phyloP scores from a whole-genome alignment of 805 yeast genomes.

The Yarrowia sp. region DNA sequence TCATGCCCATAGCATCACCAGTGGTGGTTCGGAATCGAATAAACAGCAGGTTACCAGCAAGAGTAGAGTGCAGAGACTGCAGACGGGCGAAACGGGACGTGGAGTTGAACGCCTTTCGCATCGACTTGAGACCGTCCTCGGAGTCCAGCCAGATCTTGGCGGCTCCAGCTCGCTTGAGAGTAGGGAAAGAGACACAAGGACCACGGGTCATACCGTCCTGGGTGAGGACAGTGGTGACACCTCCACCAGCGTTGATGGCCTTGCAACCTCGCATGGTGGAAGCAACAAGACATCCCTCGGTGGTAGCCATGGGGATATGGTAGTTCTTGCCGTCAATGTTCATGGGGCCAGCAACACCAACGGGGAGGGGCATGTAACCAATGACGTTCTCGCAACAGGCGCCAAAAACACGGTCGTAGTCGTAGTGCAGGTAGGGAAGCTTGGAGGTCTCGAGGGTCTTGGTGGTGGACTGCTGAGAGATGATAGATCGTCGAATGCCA shows the following conservation, averaged over 20 bases:
- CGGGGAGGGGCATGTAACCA: constrained; percentile 94
- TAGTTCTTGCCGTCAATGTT: constrained; percentile 82
- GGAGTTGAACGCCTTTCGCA: constrained; percentile 89
- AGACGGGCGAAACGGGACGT: constrained; percentile 96
- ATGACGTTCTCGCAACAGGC: constrained; percentile 99
- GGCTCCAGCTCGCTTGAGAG: constrained; percentile 83
- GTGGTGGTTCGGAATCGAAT: constrained; percentile 97
- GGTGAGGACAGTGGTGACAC: constrained; percentile 86
- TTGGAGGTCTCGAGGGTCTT: constrained; percentile 69
- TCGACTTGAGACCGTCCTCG: constrained; percentile 79
- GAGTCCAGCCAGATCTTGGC: constrained; percentile 95
- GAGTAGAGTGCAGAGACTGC: constrained; percentile 84
- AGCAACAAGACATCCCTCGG: constrained; percentile 98
- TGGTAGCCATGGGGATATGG: constrained; percentile 98
- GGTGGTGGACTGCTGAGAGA: constrained; percentile 76
- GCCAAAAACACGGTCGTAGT: constrained; percentile 94
- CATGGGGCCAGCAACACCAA: constrained; percentile 97
- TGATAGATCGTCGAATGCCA: constrained; percentile 85
- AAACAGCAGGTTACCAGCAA: constrained; percentile 87
- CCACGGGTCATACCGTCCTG: constrained; percentile 99
- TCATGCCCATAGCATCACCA: constrained; percentile 99
- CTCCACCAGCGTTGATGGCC: constrained; percentile 96
- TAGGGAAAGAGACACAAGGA: constrained; percentile 89
- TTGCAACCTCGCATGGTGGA: constrained; percentile 99
- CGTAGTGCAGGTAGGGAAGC: constrained; percentile 80